Evolutionary conservation across 2,329 filamentous ascomycete genomes (phyloP).

Genomic region (Orbilia brochopaga): DNA sequence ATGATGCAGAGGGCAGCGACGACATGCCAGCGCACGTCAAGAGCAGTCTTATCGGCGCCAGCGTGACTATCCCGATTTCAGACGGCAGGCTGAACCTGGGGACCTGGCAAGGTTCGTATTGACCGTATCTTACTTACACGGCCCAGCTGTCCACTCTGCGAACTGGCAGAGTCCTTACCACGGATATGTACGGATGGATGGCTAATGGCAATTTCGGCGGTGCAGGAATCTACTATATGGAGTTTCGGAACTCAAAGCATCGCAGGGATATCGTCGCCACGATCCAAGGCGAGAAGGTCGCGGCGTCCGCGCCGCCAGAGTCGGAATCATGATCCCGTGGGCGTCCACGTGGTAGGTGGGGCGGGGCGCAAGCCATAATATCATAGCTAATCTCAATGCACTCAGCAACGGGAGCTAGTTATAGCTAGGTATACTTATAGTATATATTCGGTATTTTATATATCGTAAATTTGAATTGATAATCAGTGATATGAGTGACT

Average conservation of each 20-base stretch:
- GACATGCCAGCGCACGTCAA: slow-evolving; percentile 99
- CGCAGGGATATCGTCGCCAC: slow-evolving; percentile 84
- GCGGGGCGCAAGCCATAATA: neutral
- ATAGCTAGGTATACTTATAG: neutral
- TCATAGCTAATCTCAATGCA: neutral
- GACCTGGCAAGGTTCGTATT: slow-evolving; percentile 70
- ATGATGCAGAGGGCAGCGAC: slow-evolving; percentile 84
- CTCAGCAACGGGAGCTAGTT: neutral
- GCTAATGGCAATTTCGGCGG: neutral
- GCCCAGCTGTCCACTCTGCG: no score
- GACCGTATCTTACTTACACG: neutral
- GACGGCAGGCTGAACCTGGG: slow-evolving; percentile 76
- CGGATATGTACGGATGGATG: no score
- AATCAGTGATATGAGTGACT: no score
- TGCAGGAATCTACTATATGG: slow-evolving; percentile 84
- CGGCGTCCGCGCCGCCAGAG: neutral
- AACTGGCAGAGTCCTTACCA: no score
- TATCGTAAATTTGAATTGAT: no score
- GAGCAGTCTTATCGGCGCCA: slow-evolving; percentile 84
- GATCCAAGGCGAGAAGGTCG: slow-evolving; percentile 83
- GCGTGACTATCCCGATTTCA: slow-evolving; percentile 86
- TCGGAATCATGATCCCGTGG: neutral
- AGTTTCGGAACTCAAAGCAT: slow-evolving; percentile 81
- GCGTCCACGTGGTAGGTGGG: neutral
- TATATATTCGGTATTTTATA: no score